These are phyloP conservation scores for Paspalum vaginatum DNA, from an alignment of 176 grass and related monocot genomes.

Conservation along the genomic window DNA sequence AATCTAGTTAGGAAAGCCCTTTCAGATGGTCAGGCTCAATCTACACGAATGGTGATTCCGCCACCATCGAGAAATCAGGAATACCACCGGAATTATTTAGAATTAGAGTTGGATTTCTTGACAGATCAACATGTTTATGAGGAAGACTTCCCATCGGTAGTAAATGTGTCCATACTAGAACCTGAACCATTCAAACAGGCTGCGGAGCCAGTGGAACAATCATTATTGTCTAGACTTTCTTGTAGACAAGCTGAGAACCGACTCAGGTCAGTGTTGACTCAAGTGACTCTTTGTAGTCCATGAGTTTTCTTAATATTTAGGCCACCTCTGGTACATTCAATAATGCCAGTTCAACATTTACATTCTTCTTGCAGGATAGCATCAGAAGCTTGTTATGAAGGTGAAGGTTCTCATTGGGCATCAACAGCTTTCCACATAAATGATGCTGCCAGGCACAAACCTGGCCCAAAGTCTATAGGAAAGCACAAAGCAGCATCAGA, in stretches of 20 bases:
- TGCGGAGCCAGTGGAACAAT: conserved; percentile 28
- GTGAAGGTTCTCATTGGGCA: conserved; percentile 84
- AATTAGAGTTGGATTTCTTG: conserved; percentile 73
- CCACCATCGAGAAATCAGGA: conserved; percentile 36
- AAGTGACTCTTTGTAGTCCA: conserved; percentile 1
- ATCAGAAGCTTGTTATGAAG: conserved; percentile 82
- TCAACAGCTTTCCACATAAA: conserved; percentile 68
- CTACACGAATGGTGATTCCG: conserved; percentile 42
- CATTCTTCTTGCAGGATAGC: conserved; percentile 62
- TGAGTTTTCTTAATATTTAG: conserved; percentile 16
- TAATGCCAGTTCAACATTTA: conserved; percentile 27
- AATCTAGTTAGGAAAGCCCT: conserved; percentile 71
- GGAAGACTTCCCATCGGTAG: conserved; percentile 53
- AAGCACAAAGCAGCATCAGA: conserved; percentile 80
- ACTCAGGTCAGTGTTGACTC: conserved; percentile 67
- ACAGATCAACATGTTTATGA: conserved; percentile 47
- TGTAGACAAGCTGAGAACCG: conserved; percentile 64
- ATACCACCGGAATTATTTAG: conserved; percentile 52
- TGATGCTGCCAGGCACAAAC: conserved; percentile 53
- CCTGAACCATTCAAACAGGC: conserved; percentile 43
- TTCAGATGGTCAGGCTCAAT: conserved; percentile 50
- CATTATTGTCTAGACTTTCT: conserved; percentile 49
- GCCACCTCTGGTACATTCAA: not conserved
- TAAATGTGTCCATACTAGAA: conserved; percentile 73
- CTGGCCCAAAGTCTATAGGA: conserved; percentile 60